A percentile compares a stretch with the other conserved stretches of the same genome.
Evolutionary conservation across 495 filamentous ascomycete genomes (phyloP).

Genomic region (Annulohypoxylon bovei): DNA sequence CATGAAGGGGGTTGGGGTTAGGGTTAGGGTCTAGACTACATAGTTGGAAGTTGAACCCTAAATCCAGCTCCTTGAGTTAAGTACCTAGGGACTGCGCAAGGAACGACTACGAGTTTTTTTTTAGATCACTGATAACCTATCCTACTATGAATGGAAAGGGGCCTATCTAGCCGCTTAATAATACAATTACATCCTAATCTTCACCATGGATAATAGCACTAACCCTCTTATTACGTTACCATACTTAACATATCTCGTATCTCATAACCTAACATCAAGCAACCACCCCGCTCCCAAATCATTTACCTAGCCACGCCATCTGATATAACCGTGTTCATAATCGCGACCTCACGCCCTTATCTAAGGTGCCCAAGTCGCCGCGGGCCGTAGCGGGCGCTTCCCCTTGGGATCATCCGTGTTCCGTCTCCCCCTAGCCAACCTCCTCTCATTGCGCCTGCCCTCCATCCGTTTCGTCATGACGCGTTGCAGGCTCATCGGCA

Average conservation of each 20-base stretch:
- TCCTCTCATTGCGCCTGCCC: conserved; percentile 20
- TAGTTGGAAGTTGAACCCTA: too few species aligned
- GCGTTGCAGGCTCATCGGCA: conserved; percentile 52
- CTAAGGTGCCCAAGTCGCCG: conserved; percentile 29
- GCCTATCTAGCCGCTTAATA: background rate
- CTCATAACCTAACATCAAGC: background rate
- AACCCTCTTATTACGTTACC: background rate
- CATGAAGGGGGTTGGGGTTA: too few species aligned
- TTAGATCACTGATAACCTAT: too few species aligned
- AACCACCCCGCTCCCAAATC: background rate
- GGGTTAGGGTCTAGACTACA: too few species aligned
- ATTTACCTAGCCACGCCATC: background rate
- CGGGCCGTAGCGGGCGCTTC: conserved; percentile 21
- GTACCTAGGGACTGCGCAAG: too few species aligned
- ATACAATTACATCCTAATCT: background rate
- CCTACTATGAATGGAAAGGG: too few species aligned
- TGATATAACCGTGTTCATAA: background rate
- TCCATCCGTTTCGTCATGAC: conserved; percentile 48
- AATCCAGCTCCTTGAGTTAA: too few species aligned
- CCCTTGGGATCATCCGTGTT: conserved; percentile 33
- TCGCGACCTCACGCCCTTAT: background rate
- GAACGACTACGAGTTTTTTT: too few species aligned
- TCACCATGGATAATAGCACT: background rate
- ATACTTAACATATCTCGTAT: background rate
- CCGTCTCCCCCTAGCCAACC: conserved; percentile 7